Evolutionary conservation across 1,139 yeast genomes (phyloP), one percentile per base, ranked within the genome.

Genomic region (Barnettozyma hawaiiensis): DNA sequence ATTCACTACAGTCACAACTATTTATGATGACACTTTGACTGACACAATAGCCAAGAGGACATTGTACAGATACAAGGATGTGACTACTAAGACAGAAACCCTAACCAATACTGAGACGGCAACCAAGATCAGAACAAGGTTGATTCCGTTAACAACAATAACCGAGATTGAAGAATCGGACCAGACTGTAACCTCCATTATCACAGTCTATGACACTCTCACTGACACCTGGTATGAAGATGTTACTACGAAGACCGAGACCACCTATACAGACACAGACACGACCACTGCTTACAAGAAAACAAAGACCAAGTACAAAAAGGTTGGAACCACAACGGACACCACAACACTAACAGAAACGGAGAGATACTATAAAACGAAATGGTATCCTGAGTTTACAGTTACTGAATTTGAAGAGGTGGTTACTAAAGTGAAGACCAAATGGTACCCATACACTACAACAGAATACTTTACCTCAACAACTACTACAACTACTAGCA

Each of bases 161-260:
- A 49, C 54, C 2, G 57, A 48, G 35, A 42, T 40, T 24, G 55
- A 48, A 23, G 58, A 52, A 32, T 49, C 53, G 6, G 57, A 55
- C 31, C 26, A 52, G 20, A 53, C 55, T 2, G 50, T 53, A 4
- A 49, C 45, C 9, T 39, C 34, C 5, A 20, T 10, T 11, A 21
- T 38, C 4, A 31, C 37, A 1, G 18, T 38, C 11, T 39, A 35
- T 4, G 39, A 47, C 5, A 44, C 49, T 4, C 35, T 45, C 20
- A 47, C 48, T 9, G 52, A 47, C 19, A 52, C 54, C 4, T 47
- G 47, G 28, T 51, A 36, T 27, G 46, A 59, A 35, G 42, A 47
- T 28, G 26, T 46, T 2, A 27, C 44, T 3, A 45, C 51, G 6
- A 31, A 48, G 2, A 47, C 55, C 10, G 27, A 45, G 11, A 45